phyloP scores from a whole-genome alignment of 208 protist species.

The Trypanosoma lewisi region DNA sequence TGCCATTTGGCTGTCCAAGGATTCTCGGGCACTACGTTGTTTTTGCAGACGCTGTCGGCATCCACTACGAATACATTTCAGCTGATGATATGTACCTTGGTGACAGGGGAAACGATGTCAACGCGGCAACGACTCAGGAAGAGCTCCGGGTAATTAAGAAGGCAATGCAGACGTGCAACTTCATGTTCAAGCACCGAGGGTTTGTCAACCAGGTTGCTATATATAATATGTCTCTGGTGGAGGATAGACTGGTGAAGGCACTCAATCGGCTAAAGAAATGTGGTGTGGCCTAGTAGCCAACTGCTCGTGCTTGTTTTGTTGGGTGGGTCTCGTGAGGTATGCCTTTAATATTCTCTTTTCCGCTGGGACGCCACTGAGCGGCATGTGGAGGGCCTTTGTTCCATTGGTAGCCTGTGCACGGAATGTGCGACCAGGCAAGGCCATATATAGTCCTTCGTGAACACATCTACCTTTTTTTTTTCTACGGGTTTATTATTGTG shows the following conservation, averaged over 20 bases:
- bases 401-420: too few relatives aligned
- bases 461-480: too few relatives aligned
- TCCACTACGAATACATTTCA: constrained; percentile 25
- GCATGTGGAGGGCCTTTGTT: too few relatives aligned
- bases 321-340: background rate
- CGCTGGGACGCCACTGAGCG: too few relatives aligned
- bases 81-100: constrained; percentile 28
- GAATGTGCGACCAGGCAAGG: too few relatives aligned
- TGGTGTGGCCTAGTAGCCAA: background rate
- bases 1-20: constrained; percentile 30
- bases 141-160: background rate
- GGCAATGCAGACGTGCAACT: background rate
- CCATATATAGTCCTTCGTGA: too few relatives aligned
- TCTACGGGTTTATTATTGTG: too few relatives aligned
- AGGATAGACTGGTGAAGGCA: background rate
- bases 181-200: background rate
- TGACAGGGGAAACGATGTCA: background rate
- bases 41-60: constrained; percentile 16
- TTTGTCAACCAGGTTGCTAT: constrained; percentile 7
- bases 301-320: background rate
- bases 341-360: too few relatives aligned
- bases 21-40: constrained; percentile 21
- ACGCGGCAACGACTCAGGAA: background rate
- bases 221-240: constrained; percentile 1
- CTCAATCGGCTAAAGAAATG: background rate